Evolutionary conservation across 169 alveolate genomes (phyloP).

Genomic region (Eimeria acervulina): DNA sequence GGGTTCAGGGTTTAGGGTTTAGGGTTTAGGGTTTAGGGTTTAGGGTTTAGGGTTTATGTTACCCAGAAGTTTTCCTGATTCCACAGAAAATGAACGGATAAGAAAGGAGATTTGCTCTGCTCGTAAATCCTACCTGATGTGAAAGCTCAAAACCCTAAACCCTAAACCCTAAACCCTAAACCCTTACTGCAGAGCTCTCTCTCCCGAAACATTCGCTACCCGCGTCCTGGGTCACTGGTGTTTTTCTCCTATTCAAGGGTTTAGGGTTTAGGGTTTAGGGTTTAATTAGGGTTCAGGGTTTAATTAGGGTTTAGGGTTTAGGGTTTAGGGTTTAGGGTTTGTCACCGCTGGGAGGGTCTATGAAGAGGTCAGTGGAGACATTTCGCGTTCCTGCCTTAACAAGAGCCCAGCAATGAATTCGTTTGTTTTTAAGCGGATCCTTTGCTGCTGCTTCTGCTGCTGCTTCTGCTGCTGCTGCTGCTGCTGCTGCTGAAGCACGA

Average conservation of each 20-base stretch:
- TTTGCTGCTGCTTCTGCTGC: slow-evolving; percentile 24
- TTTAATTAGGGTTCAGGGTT: slow-evolving; percentile 35
- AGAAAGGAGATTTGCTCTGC: neutral
- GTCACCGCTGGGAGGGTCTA: slow-evolving; percentile 75
- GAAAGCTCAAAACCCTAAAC: neutral
- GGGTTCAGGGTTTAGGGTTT: slow-evolving; percentile 18
- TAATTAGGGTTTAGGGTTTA: slow-evolving; percentile 44
- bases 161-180: slow-evolving; percentile 65
- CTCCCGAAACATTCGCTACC: too few relatives aligned
- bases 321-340: slow-evolving; percentile 33
- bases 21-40: slow-evolving; percentile 22
- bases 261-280: neutral
- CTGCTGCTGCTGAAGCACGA: slow-evolving; percentile 1
- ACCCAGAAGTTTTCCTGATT: slow-evolving; percentile 29
- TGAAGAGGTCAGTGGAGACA: slow-evolving; percentile 54
- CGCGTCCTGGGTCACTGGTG: too few relatives aligned
- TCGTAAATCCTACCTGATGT: slow-evolving; percentile 1
- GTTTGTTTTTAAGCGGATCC: slow-evolving; percentile 85
- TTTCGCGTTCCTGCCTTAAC: slow-evolving; percentile 90
- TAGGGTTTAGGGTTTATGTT: neutral
- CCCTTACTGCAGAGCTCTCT: neutral
- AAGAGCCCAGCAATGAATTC: slow-evolving; percentile 93
- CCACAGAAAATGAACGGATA: slow-evolving; percentile 21
- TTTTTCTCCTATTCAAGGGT: neutral
- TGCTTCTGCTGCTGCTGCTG: slow-evolving; percentile 5